A percentile compares a stretch with the other conserved stretches of the same genome.
Conservation (phyloP, 345 rosid species). For the Arabidopsis arenosa region DNA sequence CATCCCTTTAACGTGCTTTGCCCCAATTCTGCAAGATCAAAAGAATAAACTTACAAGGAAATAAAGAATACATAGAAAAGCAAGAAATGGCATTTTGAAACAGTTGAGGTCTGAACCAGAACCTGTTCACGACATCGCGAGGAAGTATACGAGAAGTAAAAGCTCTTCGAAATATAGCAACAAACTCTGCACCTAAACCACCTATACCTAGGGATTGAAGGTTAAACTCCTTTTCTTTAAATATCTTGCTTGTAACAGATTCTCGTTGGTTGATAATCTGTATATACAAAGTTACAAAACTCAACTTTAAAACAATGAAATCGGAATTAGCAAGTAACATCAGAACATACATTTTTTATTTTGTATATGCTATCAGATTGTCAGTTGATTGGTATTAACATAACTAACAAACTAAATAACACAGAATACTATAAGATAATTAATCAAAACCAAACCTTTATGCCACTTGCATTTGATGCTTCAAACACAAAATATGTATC, state of each 20-base stretch:
- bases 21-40: constrained; percentile 68
- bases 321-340: neutral
- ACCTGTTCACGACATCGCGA: constrained; percentile 76
- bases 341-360: no score
- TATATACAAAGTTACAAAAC: constrained; percentile 12
- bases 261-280: constrained; percentile 91
- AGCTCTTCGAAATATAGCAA: constrained; percentile 91
- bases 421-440: no score
- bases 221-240: constrained; percentile 88
- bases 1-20: constrained; percentile 93
- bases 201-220: constrained; percentile 86
- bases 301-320: neutral
- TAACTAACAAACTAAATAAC: no score
- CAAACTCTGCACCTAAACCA: constrained; percentile 84
- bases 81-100: no score
- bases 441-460: constrained; percentile 56
- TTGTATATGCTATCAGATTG: no score
- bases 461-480: constrained; percentile 75
- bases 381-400: no score
- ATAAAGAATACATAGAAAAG: no score
- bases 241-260: constrained; percentile 84
- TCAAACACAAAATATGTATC: constrained; percentile 80
- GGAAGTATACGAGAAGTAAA: constrained; percentile 93
- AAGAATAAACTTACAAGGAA: neutral
- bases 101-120: no score